phyloP scores from a whole-genome alignment of 2,329 filamentous ascomycete genomes.

The Apiospora aurea region DNA sequence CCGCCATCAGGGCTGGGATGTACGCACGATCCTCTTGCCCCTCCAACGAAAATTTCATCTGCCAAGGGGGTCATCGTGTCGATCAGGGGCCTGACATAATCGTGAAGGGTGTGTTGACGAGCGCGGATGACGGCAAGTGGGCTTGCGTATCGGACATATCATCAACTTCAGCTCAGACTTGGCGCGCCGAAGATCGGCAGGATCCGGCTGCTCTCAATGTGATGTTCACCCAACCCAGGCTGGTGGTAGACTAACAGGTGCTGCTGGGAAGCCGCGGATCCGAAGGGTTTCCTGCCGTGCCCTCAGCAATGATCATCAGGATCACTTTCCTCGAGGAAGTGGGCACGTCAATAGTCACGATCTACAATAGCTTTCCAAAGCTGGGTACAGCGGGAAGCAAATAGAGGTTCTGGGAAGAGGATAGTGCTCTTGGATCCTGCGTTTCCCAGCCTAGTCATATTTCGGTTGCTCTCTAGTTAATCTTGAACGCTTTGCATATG shows the following conservation, averaged over 20 bases:
- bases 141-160: not conserved
- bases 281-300: too few relatives aligned
- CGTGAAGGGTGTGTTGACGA: too few relatives aligned
- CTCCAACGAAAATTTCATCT: too few relatives aligned
- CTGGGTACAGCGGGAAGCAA: not conserved
- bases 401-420: not conserved
- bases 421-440: not conserved
- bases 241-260: not conserved
- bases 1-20: too few relatives aligned
- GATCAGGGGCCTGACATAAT: too few relatives aligned
- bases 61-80: too few relatives aligned
- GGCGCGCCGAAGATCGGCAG: not conserved
- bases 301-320: not conserved
- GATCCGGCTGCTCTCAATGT: too few relatives aligned
- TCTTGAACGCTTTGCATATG: not conserved
- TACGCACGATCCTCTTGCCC: too few relatives aligned
- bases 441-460: not conserved
- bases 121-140: too few relatives aligned
- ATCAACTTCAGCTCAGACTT: not conserved
- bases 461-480: not conserved
- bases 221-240: not conserved
- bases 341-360: not conserved
- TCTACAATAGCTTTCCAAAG: not conserved
- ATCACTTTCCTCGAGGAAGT: not conserved
- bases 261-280: not conserved